Base-by-base conservation (phyloP, 768 basidiomycete genomes). In the Suillus variegatus region DNA sequence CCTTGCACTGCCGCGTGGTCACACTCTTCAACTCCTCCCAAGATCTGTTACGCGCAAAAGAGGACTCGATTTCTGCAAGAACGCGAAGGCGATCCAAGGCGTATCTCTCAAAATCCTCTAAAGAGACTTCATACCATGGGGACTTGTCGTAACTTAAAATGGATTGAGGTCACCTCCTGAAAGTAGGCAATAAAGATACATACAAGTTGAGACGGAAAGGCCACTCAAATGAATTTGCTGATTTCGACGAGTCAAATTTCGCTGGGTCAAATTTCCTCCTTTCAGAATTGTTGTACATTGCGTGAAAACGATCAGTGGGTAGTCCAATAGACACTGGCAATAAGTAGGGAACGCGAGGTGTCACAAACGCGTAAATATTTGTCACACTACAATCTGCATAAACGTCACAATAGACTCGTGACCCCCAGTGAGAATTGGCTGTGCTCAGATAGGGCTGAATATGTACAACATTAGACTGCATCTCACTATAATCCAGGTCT, bases 31-130 rank as follows among this genome's bases (percentile, higher is more conserved):
- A 81, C 65, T 96, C 95, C 5, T 92, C 89, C 82, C 84, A 89
- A n/a, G 89, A 75, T 49, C 93, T 81, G 73, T 95, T 94, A 41
- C 95, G 90, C 12, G 89, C 92, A 66, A 88, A 86, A 5, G 92
- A 94, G 2, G 95, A 90, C 73, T 97, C 95, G 63, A 97, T 96
- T 74, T 96, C 94, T 18, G 92, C 91, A 20, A 97, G 85, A 20
- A 97, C 84, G 35, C 94, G 88, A 40, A 99, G 84, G 44, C 97
- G 82, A 69, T 97, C 88, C 25, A 99, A 82, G 0, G 97, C 97
- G 73, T 85, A 93, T 3, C 84, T 89, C 75, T 99, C 97, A 70
- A 99, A 99, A 68, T 98, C 93, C 75, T 99, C 97, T 20, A 99
- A 82, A 1, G 95, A 95, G 22, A 99, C 90, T 71, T 99, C 95